Base-by-base conservation (phyloP, 2,329 filamentous ascomycete genomes). In the Fusarium albosuccineum region DNA sequence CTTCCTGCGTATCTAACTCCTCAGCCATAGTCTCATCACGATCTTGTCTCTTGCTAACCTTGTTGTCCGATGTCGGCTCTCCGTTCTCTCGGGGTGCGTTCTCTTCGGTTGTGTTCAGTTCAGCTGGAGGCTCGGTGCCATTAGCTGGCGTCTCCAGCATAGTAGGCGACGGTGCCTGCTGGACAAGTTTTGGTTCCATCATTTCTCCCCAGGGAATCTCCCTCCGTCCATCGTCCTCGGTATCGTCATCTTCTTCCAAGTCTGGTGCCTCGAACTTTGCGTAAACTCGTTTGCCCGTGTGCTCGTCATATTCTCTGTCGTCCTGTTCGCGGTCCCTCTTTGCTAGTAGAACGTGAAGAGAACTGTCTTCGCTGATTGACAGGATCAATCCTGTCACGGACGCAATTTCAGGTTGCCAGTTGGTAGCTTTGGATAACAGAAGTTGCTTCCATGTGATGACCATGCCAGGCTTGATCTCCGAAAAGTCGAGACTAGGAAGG, bases 191-290 rank as follows among this genome's bases (percentile, higher is more conserved):
- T 1, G 91, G 86, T 39, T 93, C 89, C 37, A 88, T 84, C 74
- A 96, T 82, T 22, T 92, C 89, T 3, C 76, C 75, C 77, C 91
- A 90, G 0, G 77, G 71, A 30, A 94, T 60, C 7, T 82, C 82
- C n/a, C 89, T 84, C 49, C 85, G 81, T 1, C 91, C 91, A 62
- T 90, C 84, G 57, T 91, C 86, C 11, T 87, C 85, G 36, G 82
- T 83, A 1, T 83, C 82, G 1, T 86, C 86, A 0, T 89, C 88
- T 10, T 88, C 87, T 7, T 89, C 85, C 8, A 87, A 81, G 10
- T 87, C 86, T 0, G 91, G 90, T 70, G 89, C 89, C 71, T 97
- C 93, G 67, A 97, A 96, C 60, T 89, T 92, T 64, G 86, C 89
- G 70, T 95, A 97, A 9, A 93, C 78, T 9, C 93, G 86, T 64